These are phyloP conservation scores for Didymella exigua DNA, from an alignment of 2,329 filamentous ascomycete species.

Conservation along the genomic window DNA sequence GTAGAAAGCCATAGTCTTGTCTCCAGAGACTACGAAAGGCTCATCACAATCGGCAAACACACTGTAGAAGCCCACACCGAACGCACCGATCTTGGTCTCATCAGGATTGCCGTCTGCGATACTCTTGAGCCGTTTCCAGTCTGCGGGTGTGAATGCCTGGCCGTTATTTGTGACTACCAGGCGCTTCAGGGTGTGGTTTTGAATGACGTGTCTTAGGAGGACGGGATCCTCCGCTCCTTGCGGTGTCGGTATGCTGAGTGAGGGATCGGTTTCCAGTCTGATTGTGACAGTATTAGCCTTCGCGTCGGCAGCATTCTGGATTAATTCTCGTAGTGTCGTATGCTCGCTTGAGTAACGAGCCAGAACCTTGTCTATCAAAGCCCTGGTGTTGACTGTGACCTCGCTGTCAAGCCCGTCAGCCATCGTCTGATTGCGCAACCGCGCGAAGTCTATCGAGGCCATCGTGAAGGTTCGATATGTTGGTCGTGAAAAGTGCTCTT, in stretches of 20 bases:
- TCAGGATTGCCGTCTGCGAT: constrained; percentile 99
- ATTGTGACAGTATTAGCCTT: constrained; percentile 88
- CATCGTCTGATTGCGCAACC: constrained; percentile 85
- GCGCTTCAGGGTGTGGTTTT: constrained; percentile 83
- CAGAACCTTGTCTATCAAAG: constrained; percentile 95
- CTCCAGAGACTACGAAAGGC: constrained; percentile 92
- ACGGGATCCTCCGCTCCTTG: constrained; percentile 69
- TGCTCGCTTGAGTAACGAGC: constrained; percentile 97
- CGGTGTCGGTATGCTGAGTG: constrained; percentile 73
- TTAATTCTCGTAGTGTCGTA: constrained; percentile 84
- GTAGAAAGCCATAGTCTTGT: constrained; percentile 96
- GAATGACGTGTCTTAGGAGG: constrained; percentile 79
- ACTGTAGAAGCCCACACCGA: constrained; percentile 98
- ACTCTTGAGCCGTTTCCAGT: constrained; percentile 91
- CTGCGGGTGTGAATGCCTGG: constrained; percentile 81
- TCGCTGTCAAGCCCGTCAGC: constrained; percentile 92
- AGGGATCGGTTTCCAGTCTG: constrained; percentile 89
- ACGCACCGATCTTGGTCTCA: constrained; percentile 98
- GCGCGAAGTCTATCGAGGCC: constrained; percentile 60
- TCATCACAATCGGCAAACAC: constrained; percentile 98
- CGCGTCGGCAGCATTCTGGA: constrained; percentile 98
- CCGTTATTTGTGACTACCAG: constrained; percentile 95
- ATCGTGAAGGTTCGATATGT: constrained; percentile 21
- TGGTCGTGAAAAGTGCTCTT: background rate
- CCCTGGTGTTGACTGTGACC: constrained; percentile 95